Evolutionary conservation across 352 stramenopile genomes (phyloP).

Genomic region (Phytopythium mirpurense): DNA sequence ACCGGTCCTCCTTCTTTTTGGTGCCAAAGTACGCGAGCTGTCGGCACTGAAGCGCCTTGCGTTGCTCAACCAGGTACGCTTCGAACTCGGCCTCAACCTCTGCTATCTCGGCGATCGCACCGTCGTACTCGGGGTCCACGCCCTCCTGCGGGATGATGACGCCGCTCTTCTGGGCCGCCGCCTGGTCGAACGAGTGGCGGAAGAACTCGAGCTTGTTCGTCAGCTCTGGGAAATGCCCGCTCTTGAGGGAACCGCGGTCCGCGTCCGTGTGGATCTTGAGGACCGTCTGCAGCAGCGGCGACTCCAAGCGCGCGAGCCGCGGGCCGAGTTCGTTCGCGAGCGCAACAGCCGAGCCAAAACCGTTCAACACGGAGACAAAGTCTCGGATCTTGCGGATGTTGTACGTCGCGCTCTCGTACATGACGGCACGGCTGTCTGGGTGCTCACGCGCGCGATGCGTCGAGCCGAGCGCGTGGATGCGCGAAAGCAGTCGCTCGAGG

Average conservation of each 20-base stretch:
- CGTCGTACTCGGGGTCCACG: slow-evolving; percentile 94
- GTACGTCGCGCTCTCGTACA: slow-evolving; percentile 97
- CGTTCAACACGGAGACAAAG: slow-evolving; percentile 88
- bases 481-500: slow-evolving; percentile 94
- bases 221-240: slow-evolving; percentile 89
- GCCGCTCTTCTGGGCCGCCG: slow-evolving; percentile 84
- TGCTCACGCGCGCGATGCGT: slow-evolving; percentile 82
- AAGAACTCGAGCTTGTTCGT: slow-evolving; percentile 93
- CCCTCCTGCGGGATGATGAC: slow-evolving; percentile 92
- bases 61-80: slow-evolving; percentile 83
- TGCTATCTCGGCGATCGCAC: slow-evolving; percentile 84
- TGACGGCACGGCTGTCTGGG: slow-evolving; percentile 94
- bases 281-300: slow-evolving; percentile 47
- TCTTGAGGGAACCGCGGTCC: neutral
- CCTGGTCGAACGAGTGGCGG: slow-evolving; percentile 95
- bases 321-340: slow-evolving; percentile 82
- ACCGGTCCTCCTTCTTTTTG: slow-evolving; percentile 95
- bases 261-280: slow-evolving; percentile 28
- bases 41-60: slow-evolving; percentile 64
- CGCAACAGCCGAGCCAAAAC: slow-evolving; percentile 78
- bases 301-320: slow-evolving; percentile 50
- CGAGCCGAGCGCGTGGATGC: slow-evolving; percentile 95
- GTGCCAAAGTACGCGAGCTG: slow-evolving; percentile 93
- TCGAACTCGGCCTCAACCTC: slow-evolving; percentile 88
- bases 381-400: slow-evolving; percentile 97